Evolutionary conservation across 1,284 basidiomycete species (phyloP), one percentile per base, ranked within the genome.

Genomic region (Sporisorium iseilematis-ciliati): DNA sequence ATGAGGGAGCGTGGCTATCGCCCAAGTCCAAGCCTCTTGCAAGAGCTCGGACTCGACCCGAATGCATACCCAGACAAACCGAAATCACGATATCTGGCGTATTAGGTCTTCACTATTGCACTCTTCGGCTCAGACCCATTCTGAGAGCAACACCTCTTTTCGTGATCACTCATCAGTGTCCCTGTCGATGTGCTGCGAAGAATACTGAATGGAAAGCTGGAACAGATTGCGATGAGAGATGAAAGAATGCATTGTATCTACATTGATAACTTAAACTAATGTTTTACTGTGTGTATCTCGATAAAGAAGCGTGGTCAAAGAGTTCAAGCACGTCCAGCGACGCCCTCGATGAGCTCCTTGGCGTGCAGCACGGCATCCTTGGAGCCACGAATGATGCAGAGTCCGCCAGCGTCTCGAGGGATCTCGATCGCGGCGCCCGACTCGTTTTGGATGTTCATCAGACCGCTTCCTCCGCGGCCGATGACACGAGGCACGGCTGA

Each of bases 371-470:
- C 78, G 7, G 68, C 75, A 12, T 77, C 76, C 64, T 79, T 66
- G 50, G 71, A 69, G 29, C 81, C 81, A 23, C 72, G 66, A 23
- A 82, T 77, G 64, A 80, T 75, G 65, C 78, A 77, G 21, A 79
- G 55, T 38, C 76, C 78, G 26, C 66, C 66, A 10, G 69, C 61
- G 40, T 79, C 78, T 20, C 80, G 57, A 25, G 81, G 80, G 40
- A 82, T 80, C 65, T 81, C 77, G 62, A 82, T 59, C n/a, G 65
- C 52, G 21, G 77, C 75, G 45, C 77, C 78, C 31, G 71, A 73
- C 60, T 81, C 78, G 53, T 59, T 70, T 54, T 82, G 75, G 35
- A 81, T 71, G 63, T 67, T 65, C 57, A 58, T 56, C 21, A 82
- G 75, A 7, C 75, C 81, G 29, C 59, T 58, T 4, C 81, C 81